Evolutionary conservation across 768 basidiomycete species (phyloP), one percentile per base, ranked within the genome.

Genomic region (Podaxis rugospora): DNA sequence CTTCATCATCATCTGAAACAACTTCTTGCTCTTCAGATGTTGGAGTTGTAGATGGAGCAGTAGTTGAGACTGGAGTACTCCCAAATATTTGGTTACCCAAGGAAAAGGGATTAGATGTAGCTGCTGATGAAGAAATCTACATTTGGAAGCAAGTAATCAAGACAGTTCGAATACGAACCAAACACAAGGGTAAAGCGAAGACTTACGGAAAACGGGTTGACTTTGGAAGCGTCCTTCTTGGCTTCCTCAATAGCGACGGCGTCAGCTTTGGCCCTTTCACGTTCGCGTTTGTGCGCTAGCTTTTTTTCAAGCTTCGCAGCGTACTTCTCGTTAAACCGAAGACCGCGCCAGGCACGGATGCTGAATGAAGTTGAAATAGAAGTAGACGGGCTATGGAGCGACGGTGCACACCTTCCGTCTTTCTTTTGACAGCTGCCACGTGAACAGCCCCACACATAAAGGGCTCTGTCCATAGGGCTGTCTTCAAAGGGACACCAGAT

Each of bases 401-500:
- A 37, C 37, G 21, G 40, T 50, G 25, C 44, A 55, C 27, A 91
- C 93, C 92, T 89, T 67, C 90, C 91, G 21, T 80, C 76, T 72
- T 89, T 87, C 57, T 82, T 78, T 69, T 95, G 92, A 74, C 93
- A 96, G 13, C 75, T 69, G 3, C 81, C 72, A 37, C 81, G 78
- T 1, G 89, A 77, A 67, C 93, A 96, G 10, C 86, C 92, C 88
- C 92, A 95, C 21, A 93, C 79, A 66, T 94, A 95, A 51, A 95
- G 74, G 2, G 87, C 89, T 55, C 94, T 83, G 68, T 96, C 93
- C 81, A 88, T 86, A 4, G 88, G 83, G 66, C 91, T 95, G 39
- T 87, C 78, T 68, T 94, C 89, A 66, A 95, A 85, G 0, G 94
- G 94, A 71, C 91, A 94, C 90, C 92, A 95, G 67, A 96, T 80